Evolutionary conservation across 2,329 filamentous ascomycete genomes (phyloP).

Genomic region (Pyrenophora teres): DNA sequence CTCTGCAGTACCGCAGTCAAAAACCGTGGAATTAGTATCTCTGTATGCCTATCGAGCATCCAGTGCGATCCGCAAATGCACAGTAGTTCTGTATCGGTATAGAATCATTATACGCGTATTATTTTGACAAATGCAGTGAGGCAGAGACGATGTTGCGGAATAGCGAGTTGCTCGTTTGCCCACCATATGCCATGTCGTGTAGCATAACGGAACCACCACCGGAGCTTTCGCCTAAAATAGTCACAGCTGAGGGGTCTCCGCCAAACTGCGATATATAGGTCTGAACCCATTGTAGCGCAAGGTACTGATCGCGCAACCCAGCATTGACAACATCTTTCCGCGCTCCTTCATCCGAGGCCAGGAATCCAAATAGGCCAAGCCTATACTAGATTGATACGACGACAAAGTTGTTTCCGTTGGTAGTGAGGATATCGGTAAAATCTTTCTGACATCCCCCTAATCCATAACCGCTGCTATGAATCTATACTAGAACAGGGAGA

Average conservation of each 20-base stretch:
- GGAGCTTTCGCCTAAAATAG: constrained; percentile 47
- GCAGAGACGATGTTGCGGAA: constrained; percentile 47
- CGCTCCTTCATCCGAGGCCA: constrained; percentile 46
- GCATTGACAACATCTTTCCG: constrained; percentile 47
- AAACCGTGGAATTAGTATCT: constrained; percentile 39
- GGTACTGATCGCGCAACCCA: constrained; percentile 54
- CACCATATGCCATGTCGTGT: constrained; percentile 43
- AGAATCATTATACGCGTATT: constrained; percentile 57
- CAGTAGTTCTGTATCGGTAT: constrained; percentile 55
- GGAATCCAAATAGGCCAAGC: constrained; percentile 54
- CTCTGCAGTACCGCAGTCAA: constrained; percentile 49
- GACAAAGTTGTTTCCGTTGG: constrained; percentile 55
- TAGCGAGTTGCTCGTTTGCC: constrained; percentile 37
- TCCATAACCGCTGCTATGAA: constrained; percentile 44
- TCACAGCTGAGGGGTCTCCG: constrained; percentile 31
- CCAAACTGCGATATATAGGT: constrained; percentile 50
- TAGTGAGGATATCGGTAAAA: constrained; percentile 49
- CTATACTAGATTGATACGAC: constrained; percentile 58
- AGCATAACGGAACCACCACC: constrained; percentile 31
- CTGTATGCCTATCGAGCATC: constrained; percentile 29
- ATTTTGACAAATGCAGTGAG: constrained; percentile 60
- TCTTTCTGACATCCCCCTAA: constrained; percentile 47
- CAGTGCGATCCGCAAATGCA: constrained; percentile 46
- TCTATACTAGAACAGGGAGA: constrained; percentile 41
- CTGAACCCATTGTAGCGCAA: constrained; percentile 58